phyloP scores from a whole-genome alignment of 202 grass and related monocot species.

The Schoenoplectus triqueter region DNA sequence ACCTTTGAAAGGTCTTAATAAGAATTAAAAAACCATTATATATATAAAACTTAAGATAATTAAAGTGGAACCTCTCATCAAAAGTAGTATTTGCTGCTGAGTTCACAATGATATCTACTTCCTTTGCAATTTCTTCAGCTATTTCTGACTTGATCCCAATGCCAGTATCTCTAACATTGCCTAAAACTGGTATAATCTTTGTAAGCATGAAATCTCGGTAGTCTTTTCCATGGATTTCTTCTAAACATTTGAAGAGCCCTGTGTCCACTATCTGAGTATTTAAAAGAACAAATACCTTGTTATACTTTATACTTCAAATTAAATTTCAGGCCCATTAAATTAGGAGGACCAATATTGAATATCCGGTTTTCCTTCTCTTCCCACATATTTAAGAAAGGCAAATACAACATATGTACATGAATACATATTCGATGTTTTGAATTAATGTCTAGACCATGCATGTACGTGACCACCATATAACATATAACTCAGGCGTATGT shows the following conservation, averaged over 20 bases:
- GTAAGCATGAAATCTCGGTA: neutral
- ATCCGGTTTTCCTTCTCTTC: too few relatives aligned
- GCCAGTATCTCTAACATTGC: neutral
- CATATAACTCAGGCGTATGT: too few relatives aligned
- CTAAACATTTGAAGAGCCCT: neutral
- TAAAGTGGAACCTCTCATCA: neutral
- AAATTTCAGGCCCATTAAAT: too few relatives aligned
- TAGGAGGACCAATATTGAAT: too few relatives aligned
- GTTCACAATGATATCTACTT: neutral
- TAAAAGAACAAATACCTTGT: neutral
- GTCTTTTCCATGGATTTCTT: neutral
- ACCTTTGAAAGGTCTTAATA: too few relatives aligned
- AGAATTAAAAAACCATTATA: too few relatives aligned
- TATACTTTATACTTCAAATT: too few relatives aligned
- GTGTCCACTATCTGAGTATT: neutral
- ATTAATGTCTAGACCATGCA: too few relatives aligned
- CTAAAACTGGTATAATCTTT: neutral
- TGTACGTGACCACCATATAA: too few relatives aligned
- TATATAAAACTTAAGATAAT: neutral
- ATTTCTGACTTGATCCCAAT: neutral
- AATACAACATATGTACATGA: too few relatives aligned
- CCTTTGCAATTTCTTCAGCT: neutral
- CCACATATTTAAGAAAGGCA: too few relatives aligned
- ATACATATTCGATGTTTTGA: too few relatives aligned
- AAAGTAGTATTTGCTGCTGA: neutral